phyloP scores from a whole-genome alignment of 2,329 filamentous ascomycete genomes.

The Byssochlamys sp. region DNA sequence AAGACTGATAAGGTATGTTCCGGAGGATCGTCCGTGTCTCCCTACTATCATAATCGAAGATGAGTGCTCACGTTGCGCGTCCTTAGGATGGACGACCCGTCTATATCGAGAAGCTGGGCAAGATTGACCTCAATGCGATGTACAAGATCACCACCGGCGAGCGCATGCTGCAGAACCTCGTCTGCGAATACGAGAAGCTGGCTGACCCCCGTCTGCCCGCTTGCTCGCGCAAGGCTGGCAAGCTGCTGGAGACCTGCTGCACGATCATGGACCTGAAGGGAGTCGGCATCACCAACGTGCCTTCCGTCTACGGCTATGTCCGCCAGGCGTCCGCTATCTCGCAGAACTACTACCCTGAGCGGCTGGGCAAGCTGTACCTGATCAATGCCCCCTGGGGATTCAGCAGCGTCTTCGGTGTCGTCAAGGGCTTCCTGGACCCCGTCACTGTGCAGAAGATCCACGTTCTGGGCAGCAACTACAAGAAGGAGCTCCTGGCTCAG shows the following conservation, averaged over 20 bases:
- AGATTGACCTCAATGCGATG: constrained; percentile 81
- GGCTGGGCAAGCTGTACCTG: constrained; percentile 86
- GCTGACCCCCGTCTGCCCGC: constrained; percentile 86
- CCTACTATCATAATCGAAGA: background rate
- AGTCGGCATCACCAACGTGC: constrained; percentile 70
- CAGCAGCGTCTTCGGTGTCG: constrained; percentile 68
- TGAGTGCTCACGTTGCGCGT: background rate
- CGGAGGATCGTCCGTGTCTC: background rate
- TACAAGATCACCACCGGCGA: constrained; percentile 86
- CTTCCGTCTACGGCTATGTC: constrained; percentile 80
- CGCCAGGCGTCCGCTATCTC: constrained; percentile 76
- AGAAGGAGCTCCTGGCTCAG: constrained; percentile 74
- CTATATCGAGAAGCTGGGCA: constrained; percentile 93
- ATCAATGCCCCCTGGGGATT: constrained; percentile 99
- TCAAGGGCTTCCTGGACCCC: constrained; percentile 92
- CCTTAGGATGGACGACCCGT: constrained; percentile 82
- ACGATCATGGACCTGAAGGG: constrained; percentile 97
- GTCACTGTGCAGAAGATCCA: constrained; percentile 95
- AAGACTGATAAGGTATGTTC: constrained; percentile 51
- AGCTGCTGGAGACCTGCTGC: constrained; percentile 93
- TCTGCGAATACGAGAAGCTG: constrained; percentile 94
- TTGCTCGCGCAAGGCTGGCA: constrained; percentile 82
- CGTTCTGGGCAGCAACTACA: constrained; percentile 71
- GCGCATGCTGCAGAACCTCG: constrained; percentile 92
- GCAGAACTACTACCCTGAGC: constrained; percentile 98